These are phyloP conservation scores for Roridomyces roridus DNA, from an alignment of 768 basidiomycete genomes.

Conservation along the genomic window DNA sequence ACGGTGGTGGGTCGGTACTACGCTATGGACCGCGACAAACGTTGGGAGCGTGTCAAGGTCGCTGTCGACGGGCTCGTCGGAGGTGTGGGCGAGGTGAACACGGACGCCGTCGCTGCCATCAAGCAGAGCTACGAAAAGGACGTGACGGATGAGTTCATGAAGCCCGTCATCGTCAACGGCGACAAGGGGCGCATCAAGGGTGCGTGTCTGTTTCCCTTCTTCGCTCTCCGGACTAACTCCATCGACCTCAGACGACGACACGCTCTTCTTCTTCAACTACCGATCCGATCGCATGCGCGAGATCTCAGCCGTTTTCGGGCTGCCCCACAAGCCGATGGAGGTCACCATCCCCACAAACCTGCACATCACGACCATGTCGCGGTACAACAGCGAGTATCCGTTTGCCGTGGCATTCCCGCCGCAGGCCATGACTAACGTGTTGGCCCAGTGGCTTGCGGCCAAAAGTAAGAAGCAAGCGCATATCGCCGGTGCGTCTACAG, in stretches of 20 bases:
- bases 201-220: conserved; percentile 35
- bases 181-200: conserved; percentile 83
- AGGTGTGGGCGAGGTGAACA: conserved; percentile 65
- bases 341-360: conserved; percentile 81
- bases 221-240: background rate
- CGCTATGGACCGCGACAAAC: conserved; percentile 96
- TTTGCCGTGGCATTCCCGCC: conserved; percentile 95
- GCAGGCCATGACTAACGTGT: conserved; percentile 90
- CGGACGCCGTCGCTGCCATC: conserved; percentile 69
- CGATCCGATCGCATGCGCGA: conserved; percentile 97
- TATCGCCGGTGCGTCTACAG: conserved; percentile 69
- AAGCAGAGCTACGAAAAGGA: conserved; percentile 83
- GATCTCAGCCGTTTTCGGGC: conserved; percentile 80
- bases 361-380: conserved; percentile 93
- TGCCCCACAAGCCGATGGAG: conserved; percentile 85
- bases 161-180: conserved; percentile 89
- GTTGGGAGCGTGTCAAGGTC: conserved; percentile 93
- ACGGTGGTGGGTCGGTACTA: conserved; percentile 93
- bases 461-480: conserved; percentile 86
- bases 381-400: conserved; percentile 90
- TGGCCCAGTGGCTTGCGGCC: conserved; percentile 89
- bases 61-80: conserved; percentile 86
- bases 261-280: conserved; percentile 97
- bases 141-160: conserved; percentile 94
- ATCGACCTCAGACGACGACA: conserved; percentile 69